These are phyloP conservation scores for Bacidia gigantensis DNA, from an alignment of 495 filamentous ascomycete genomes.

Conservation along the genomic window DNA sequence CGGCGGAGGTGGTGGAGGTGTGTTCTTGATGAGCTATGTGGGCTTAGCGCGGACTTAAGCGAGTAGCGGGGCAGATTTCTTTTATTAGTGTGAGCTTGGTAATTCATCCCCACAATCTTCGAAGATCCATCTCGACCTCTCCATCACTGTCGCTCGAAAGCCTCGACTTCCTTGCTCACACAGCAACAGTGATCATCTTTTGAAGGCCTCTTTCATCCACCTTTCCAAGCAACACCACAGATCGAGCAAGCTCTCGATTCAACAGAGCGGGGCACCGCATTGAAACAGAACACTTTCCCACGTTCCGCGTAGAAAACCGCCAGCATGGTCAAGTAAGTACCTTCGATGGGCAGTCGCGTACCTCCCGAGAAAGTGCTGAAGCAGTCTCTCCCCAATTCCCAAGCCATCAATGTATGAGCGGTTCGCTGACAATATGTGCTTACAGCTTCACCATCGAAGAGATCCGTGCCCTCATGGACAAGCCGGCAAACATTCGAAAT, in stretches of 20 bases:
- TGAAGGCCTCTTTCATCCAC: background rate
- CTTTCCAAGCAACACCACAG: constrained; percentile 14
- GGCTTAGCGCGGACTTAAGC: constrained; percentile 13
- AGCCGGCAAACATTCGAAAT: constrained; percentile 92
- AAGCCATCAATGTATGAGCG: background rate
- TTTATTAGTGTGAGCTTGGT: constrained; percentile 15
- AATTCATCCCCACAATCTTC: constrained; percentile 5
- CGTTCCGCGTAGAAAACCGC: constrained; percentile 51
- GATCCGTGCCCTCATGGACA: constrained; percentile 96
- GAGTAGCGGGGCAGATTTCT: constrained; percentile 13
- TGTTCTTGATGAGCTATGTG: background rate
- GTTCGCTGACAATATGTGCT: constrained; percentile 21
- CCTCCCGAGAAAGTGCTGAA: too few species aligned
- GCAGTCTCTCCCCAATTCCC: too few species aligned
- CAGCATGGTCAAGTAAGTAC: constrained; percentile 99
- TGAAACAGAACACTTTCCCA: constrained; percentile 22
- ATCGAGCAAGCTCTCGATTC: constrained; percentile 37
- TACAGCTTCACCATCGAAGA: constrained; percentile 19
- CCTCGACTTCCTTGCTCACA: constrained; percentile 1
- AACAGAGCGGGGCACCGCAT: constrained; percentile 22
- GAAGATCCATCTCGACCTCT: background rate
- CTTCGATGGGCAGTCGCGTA: too few species aligned
- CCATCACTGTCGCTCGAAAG: background rate
- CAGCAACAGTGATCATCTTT: background rate
- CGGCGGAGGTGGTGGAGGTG: background rate